Evolutionary conservation across 176 grass and related monocot species (phyloP).

Genomic region (Oryza glaberrima): DNA sequence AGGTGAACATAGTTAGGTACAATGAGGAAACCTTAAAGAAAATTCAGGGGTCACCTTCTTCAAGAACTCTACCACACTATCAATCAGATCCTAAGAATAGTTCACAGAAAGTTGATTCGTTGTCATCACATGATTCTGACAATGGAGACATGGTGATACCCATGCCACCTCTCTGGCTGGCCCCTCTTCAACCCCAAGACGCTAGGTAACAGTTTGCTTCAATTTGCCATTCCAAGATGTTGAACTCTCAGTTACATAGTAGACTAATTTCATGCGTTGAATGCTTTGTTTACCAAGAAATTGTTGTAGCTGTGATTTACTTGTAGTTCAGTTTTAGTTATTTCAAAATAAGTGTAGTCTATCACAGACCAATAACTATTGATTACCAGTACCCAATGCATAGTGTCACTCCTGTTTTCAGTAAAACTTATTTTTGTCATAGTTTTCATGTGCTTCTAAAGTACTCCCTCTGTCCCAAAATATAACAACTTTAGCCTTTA

Average conservation of each 20-base stretch:
- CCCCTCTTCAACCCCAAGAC: constrained; percentile 54
- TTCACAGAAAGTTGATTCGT: constrained; percentile 38
- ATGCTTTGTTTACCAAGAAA: background rate
- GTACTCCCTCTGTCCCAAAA: no score
- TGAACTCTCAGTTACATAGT: background rate
- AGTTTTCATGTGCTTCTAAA: no score
- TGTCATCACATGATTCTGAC: constrained; percentile 37
- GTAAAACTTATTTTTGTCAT: no score
- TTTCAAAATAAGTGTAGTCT: background rate
- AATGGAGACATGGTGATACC: constrained; percentile 63
- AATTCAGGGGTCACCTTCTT: constrained; percentile 43
- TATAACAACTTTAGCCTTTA: no score
- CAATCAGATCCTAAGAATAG: constrained; percentile 7
- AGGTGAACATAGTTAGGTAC: constrained; percentile 76
- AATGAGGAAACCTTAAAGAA: constrained; percentile 63
- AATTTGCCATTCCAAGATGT: background rate
- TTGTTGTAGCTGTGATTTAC: background rate
- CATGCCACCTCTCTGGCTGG: constrained; percentile 78
- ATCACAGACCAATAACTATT: background rate
- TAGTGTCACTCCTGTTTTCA: no score
- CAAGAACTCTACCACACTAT: constrained; percentile 37
- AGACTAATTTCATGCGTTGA: background rate
- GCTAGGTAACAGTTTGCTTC: constrained; percentile 58
- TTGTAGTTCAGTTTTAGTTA: background rate
- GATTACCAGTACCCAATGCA: background rate